phyloP scores from a whole-genome alignment of 257 asterid species.

The Orobanche coerulescens region DNA sequence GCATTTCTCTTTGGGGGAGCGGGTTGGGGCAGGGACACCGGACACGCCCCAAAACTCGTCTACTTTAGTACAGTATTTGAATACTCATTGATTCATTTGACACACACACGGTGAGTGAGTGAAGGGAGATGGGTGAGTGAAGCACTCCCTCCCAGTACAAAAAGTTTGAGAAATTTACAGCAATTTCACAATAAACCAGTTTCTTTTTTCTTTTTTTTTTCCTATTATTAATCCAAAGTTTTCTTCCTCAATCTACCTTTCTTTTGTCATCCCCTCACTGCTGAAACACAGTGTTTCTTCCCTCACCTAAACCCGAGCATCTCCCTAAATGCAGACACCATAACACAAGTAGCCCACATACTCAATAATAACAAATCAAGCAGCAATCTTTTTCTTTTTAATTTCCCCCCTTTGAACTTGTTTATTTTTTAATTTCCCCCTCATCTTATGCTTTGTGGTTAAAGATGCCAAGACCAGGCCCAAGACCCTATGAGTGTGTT shows the following conservation, averaged over 20 bases:
- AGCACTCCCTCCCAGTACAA: too few species aligned
- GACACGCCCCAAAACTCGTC: conserved; percentile 30
- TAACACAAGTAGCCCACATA: neutral
- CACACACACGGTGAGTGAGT: too few species aligned
- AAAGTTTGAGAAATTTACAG: too few species aligned
- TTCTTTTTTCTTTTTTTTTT: neutral
- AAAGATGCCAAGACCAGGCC: conserved; percentile 89
- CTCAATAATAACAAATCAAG: neutral
- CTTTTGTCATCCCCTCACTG: neutral
- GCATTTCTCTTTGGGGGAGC: conserved; percentile 69
- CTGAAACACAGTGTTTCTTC: neutral
- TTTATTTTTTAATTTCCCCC: neutral
- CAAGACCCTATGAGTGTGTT: conserved; percentile 90
- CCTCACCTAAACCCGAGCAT: conserved; percentile 13
- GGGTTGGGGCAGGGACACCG: too few species aligned
- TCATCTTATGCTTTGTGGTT: conserved; percentile 15
- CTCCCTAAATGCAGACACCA: conserved; percentile 22
- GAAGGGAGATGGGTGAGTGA: too few species aligned
- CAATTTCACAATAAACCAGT: neutral
- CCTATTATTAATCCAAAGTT: too few species aligned
- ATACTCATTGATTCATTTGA: conserved; percentile 18
- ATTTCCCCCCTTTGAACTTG: neutral
- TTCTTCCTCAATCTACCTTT: too few species aligned
- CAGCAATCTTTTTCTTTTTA: neutral
- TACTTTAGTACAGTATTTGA: neutral